Base-by-base conservation (phyloP, 164 flowering plant genomes). In the Nymphaea colorata region DNA sequence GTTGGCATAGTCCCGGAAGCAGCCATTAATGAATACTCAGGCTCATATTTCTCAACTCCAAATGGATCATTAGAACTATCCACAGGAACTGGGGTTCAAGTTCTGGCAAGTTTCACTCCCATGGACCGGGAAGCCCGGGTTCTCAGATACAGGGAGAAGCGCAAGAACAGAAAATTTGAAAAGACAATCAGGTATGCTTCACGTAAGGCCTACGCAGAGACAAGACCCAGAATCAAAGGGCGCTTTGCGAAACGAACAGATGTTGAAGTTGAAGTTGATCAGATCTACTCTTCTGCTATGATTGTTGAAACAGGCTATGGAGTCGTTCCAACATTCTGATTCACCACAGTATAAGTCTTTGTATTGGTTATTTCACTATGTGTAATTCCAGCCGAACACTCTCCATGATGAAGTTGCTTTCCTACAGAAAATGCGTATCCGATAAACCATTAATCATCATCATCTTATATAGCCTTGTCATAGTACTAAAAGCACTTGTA, bases 111-210 rank as follows among this genome's bases (percentile, higher is more conserved):
- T 42, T 83, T 82, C 18, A 69, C 76, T 62, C 89, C 88, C 7
- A 69, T 83, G 82, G 96, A 90, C 71, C 79, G 96, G 72, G 92
- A 88, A 72, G 96, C 93, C 42, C 79, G 92, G 68, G 96, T 93
- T 61, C 80, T 90, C 10, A 78, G 98, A 71, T 90, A 93, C 77
- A 84, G 86, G 70, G 95, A 90, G 81, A 93, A 93, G 75, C 86
- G 83, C 79, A 90, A 90, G 78, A 83, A 75, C 4, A 81, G 98
- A 57, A 93, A 89, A 71, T 93, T 93, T 62, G 96, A 90, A 82
- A 93, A 93, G 83, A 93, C 92, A 62, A 86, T 93, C 36, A 80
- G 98, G 76, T 93, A 93, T 73, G 97, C 97, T 11, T 89, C 98
- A 17, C 86, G 98, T 69, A 93, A 93, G 78, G 95, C 98, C 0